Evolutionary conservation across 1,139 yeast species (phyloP).

Genomic region (Pichia sp.): DNA sequence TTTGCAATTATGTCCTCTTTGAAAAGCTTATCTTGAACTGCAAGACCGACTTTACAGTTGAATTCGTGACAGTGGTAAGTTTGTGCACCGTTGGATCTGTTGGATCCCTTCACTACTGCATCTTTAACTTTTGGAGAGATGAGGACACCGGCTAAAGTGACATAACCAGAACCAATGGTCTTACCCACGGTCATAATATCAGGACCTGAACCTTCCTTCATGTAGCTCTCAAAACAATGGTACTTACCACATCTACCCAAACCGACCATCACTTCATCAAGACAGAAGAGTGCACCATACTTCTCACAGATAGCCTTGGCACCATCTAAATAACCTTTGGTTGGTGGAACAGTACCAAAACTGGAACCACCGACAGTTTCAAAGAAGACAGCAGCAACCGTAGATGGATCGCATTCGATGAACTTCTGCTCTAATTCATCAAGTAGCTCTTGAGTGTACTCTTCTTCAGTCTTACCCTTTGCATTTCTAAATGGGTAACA

Average conservation of each 20-base stretch:
- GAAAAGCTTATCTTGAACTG: conserved; percentile 46
- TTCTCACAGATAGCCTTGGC: conserved; percentile 36
- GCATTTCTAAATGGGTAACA: conserved; percentile 45
- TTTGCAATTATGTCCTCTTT: conserved; percentile 39
- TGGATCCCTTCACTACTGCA: conserved; percentile 38
- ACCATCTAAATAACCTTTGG: conserved; percentile 42
- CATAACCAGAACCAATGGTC: conserved; percentile 58
- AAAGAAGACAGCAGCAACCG: conserved; percentile 45
- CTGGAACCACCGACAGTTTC: conserved; percentile 58
- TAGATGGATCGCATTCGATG: conserved; percentile 43
- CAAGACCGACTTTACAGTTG: conserved; percentile 53
- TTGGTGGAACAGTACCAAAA: conserved; percentile 49
- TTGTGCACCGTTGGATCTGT: conserved; percentile 45
- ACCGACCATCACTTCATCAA: conserved; percentile 48
- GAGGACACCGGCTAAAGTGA: conserved; percentile 54
- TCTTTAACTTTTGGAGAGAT: conserved; percentile 45
- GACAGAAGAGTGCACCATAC: conserved; percentile 38
- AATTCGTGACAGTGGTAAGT: conserved; percentile 58
- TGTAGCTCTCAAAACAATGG: conserved; percentile 37
- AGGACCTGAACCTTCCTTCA: conserved; percentile 42
- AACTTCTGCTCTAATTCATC: conserved; percentile 44
- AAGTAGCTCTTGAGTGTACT: conserved; percentile 41
- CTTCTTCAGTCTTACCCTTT: conserved; percentile 38
- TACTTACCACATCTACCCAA: conserved; percentile 39
- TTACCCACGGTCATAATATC: conserved; percentile 59